These are phyloP conservation scores for Leishmania mexicana DNA, from an alignment of 208 protist genomes.

Conservation along the genomic window DNA sequence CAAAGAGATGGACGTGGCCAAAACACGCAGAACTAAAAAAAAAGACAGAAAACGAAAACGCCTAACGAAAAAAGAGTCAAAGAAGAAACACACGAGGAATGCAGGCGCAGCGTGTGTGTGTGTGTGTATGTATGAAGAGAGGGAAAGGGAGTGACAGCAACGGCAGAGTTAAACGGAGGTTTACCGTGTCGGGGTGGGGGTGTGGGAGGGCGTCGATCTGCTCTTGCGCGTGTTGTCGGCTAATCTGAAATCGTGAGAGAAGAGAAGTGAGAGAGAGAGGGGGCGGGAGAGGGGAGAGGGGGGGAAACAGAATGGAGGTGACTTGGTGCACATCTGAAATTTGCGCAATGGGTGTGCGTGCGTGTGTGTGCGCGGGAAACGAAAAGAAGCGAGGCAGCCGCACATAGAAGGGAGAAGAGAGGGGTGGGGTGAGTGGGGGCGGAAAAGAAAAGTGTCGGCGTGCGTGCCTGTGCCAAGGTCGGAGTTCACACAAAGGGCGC, in stretches of 20 bases:
- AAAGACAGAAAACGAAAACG: not conserved
- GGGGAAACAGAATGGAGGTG: not conserved
- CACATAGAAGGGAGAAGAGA: not conserved
- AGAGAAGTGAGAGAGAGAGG: not conserved
- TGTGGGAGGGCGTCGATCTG: not conserved
- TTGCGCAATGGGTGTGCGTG: not conserved
- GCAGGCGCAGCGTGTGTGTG: not conserved
- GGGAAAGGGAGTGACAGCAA: not conserved
- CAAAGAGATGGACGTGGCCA: not conserved
- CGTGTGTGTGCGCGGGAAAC: not conserved
- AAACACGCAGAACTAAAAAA: not conserved
- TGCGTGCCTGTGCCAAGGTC: not conserved
- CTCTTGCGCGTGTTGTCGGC: not conserved
- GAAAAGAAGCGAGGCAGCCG: not conserved
- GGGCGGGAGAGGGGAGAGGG: no score
- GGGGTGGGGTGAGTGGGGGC: no score
- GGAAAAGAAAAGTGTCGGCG: not conserved
- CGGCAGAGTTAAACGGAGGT: conserved; percentile 3
- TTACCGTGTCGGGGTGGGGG: not conserved
- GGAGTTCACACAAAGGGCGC: not conserved
- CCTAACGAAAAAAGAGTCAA: not conserved
- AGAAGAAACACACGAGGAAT: not conserved
- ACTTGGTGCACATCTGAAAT: not conserved
- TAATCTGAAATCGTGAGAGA: not conserved
- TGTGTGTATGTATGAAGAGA: not conserved